phyloP scores from a whole-genome alignment of 208 protist genomes.

The Wallacemonas collosoma region DNA sequence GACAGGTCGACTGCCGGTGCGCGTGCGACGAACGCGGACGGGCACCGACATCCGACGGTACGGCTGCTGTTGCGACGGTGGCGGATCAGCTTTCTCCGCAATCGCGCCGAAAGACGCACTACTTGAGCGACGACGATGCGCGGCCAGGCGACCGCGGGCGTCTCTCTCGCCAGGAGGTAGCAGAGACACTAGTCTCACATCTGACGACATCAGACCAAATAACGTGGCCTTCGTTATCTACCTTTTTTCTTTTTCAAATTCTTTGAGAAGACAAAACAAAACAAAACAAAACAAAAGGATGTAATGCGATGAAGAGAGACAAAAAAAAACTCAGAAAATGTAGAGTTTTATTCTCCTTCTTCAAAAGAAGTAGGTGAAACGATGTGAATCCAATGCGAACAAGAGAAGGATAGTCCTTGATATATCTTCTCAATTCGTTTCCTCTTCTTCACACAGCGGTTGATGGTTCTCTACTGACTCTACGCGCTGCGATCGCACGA shows the following conservation, averaged over 20 bases:
- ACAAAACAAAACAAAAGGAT: background rate
- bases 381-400: too few relatives aligned
- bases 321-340: background rate
- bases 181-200: conserved; percentile 8
- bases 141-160: background rate
- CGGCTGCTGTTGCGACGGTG: background rate
- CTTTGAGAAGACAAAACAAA: background rate
- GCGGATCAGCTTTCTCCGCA: background rate
- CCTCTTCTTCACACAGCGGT: too few relatives aligned
- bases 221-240: background rate
- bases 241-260: background rate
- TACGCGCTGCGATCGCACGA: too few relatives aligned
- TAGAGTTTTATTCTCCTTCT: too few relatives aligned
- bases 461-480: too few relatives aligned
- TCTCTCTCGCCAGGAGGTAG: background rate
- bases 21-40: conserved; percentile 38
- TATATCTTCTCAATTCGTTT: too few relatives aligned
- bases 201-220: conserved; percentile 3
- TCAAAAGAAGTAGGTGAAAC: too few relatives aligned
- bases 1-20: conserved; percentile 28
- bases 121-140: background rate
- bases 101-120: conserved; percentile 1
- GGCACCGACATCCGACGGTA: conserved; percentile 34
- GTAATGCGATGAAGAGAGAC: background rate
- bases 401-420: too few relatives aligned